Conservation (phyloP, 2,329 filamentous ascomycete species). For the Aspergillus eucalypticola region DNA sequence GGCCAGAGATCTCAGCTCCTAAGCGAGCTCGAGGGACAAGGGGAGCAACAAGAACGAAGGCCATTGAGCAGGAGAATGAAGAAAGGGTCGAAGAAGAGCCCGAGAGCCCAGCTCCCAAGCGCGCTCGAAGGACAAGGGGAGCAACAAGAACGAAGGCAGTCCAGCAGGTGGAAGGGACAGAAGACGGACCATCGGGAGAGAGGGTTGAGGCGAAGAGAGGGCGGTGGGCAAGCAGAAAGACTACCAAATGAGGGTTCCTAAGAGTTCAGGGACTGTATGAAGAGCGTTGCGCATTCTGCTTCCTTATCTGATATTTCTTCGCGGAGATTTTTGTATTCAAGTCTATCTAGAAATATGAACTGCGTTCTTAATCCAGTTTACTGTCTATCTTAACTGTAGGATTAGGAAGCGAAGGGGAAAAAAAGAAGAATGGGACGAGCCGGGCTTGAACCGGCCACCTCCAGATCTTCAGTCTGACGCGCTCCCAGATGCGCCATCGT, state of each 20-base stretch:
- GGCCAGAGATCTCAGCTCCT: background rate
- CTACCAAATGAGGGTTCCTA: too few species aligned
- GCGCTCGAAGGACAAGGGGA: background rate
- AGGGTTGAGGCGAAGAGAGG: background rate
- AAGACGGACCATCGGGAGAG: background rate
- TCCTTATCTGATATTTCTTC: too few species aligned
- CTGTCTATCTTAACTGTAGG: too few species aligned
- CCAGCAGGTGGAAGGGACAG: background rate
- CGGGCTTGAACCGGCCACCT: slow-evolving; percentile 9
- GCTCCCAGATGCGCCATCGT: slow-evolving; percentile 9
- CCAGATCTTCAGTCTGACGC: slow-evolving; percentile 9
- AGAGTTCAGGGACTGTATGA: too few species aligned
- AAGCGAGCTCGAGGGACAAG: background rate
- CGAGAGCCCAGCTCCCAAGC: background rate
- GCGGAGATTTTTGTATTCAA: too few species aligned
- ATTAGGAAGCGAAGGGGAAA: too few species aligned
- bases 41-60: slow-evolving; percentile 4
- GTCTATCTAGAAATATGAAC: too few species aligned
- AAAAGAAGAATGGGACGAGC: slow-evolving; percentile 2
- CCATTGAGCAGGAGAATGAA: background rate
- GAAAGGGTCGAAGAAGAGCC: background rate
- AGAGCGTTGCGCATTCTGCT: too few species aligned
- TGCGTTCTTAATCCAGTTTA: too few species aligned
- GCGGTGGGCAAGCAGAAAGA: background rate
- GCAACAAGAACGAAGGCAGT: slow-evolving; percentile 2